Conservation (phyloP, 23 red algal species). For the Gracilaria gracilis region DNA sequence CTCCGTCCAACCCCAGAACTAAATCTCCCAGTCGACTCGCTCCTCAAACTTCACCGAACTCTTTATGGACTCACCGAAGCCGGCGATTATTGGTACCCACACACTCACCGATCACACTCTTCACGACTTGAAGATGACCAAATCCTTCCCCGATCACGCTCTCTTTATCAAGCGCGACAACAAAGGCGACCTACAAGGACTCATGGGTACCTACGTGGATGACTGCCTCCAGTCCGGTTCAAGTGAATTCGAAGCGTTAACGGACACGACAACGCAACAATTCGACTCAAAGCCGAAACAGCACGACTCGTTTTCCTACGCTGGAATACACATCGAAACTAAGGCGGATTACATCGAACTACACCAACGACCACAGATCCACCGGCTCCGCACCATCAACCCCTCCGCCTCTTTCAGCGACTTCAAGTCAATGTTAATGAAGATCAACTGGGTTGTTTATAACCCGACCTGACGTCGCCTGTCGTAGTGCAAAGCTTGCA, state of each 20-base stretch:
- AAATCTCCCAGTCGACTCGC: no score
- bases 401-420: no score
- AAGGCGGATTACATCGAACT: neutral
- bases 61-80: no score
- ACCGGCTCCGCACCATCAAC: neutral
- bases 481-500: neutral
- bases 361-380: neutral
- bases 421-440: neutral
- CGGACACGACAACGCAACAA: neutral
- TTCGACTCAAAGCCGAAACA: neutral
- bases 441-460: conserved; percentile 1
- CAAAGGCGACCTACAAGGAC: neutral
- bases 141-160: no score
- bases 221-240: neutral
- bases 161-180: no score
- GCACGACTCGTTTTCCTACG: neutral
- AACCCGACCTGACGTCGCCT: conserved; percentile 5
- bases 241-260: neutral
- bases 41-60: no score
- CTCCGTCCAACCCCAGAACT: no score
- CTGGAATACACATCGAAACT: neutral
- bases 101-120: no score
- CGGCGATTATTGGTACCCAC: no score
- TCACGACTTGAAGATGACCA: no score
- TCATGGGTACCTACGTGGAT: neutral